Base-by-base conservation (phyloP, 2,329 filamentous ascomycete species). In the Colletotrichum godetiae region DNA sequence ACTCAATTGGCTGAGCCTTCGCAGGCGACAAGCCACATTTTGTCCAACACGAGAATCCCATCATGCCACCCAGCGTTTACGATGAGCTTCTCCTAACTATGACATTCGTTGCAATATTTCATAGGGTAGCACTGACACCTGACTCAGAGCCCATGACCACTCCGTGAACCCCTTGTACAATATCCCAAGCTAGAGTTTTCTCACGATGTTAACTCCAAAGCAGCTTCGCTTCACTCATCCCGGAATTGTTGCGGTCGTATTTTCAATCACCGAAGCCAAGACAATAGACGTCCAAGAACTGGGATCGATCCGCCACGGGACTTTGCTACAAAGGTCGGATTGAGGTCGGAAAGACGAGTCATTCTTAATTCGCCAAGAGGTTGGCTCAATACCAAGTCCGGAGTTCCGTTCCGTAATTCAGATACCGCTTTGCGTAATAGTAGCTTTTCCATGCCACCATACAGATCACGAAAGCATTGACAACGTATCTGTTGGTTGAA, bases 341-440 rank as follows among this genome's bases (percentile, higher is more conserved):
- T 37, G 22, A 55, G 33, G 35, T n/a, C 22, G 24, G 8, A 33
- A 12, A 10, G 24, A 6, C 52, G 59, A 69, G 67, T 64, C 59
- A 69, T 57, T 65, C 33, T 7, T 3, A 65, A 22, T 58, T 12
- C 24, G 67, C 53, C 52, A 58, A 65, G 67, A 15, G 35, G 22
- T n/a, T 29, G 29, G 29, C 29, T 57, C 6, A 31, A 12, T 49
- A 13, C 42, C 4, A 13, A 49, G 12, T 27, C 31, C 15, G 19
- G 29, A 29, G 35, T 29, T 15, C 29, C 11, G 52, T 15, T 15
- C 15, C 27, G 33, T 22, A 22, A 15, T 19, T 42, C 15, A 22
- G 13, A 42, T 42, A 13, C 56, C n/a, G 19, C n/a, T 15, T 22
- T 13, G 4, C 13, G 19, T 49, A 22, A 49, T 49, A n/a, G 6